These are phyloP conservation scores for Tuctoria greenei DNA, from an alignment of 176 grass and related monocot species.

Conservation along the genomic window DNA sequence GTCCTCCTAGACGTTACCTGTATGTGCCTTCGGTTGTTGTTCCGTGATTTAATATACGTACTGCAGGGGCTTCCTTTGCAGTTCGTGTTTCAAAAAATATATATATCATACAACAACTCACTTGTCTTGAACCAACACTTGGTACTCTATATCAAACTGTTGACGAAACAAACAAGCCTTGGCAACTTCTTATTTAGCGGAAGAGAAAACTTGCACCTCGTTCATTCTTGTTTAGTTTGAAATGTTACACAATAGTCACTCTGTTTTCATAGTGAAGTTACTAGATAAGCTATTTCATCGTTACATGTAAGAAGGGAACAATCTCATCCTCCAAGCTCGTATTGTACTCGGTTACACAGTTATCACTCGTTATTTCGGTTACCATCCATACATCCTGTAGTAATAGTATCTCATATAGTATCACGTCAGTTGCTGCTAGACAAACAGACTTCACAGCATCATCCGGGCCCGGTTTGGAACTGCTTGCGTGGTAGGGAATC, in stretches of 20 bases:
- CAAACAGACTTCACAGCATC: conserved; percentile 2
- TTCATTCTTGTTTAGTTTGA: too few relatives aligned
- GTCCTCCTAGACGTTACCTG: too few relatives aligned
- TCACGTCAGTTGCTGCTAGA: background rate
- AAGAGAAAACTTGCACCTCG: too few relatives aligned
- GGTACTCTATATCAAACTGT: background rate
- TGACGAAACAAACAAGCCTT: background rate
- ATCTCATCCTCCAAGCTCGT: background rate
- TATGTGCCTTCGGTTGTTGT: too few relatives aligned
- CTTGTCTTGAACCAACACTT: background rate
- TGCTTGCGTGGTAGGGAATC: background rate
- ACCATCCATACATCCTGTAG: background rate
- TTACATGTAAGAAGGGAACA: background rate
- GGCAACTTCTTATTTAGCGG: too few relatives aligned
- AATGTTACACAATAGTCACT: too few relatives aligned
- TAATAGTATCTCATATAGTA: background rate
- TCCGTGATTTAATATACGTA: too few relatives aligned
- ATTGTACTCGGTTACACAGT: background rate
- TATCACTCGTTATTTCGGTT: background rate
- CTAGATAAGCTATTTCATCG: background rate
- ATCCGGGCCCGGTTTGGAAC: background rate
- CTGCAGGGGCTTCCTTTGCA: too few relatives aligned
- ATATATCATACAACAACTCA: conserved; percentile 22
- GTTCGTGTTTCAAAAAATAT: too few relatives aligned
- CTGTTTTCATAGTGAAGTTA: too few relatives aligned